A percentile compares a stretch with the other conserved stretches of the same genome.
Conservation (phyloP, 345 rosid genomes). For the Salix viminalis region DNA sequence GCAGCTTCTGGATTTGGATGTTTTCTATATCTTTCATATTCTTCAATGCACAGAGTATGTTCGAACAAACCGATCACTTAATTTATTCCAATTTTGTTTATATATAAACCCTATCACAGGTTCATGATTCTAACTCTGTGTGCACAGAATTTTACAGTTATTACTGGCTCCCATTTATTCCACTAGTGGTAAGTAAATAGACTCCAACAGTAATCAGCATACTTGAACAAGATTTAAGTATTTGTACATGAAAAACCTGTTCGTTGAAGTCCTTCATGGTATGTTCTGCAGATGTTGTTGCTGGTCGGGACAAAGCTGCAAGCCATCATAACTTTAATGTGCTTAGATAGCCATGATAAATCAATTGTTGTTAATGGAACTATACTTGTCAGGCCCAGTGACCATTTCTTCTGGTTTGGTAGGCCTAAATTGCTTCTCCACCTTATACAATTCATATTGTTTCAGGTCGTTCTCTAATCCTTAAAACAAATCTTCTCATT, state of each 20-base stretch:
- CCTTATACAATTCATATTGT: constrained; percentile 50
- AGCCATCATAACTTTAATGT: constrained; percentile 52
- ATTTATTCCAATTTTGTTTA: not conserved
- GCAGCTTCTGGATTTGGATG: constrained; percentile 75
- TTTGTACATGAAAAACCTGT: not conserved
- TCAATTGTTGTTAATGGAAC: constrained; percentile 53
- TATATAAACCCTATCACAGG: not conserved
- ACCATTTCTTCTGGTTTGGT: constrained; percentile 56
- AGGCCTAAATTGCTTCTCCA: constrained; percentile 50
- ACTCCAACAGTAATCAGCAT: not conserved
- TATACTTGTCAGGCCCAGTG: constrained; percentile 58
- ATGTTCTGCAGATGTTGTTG: constrained; percentile 40
- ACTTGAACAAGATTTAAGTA: not conserved
- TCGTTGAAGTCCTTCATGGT: not conserved
- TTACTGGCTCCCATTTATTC: constrained; percentile 78
- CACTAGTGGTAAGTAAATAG: constrained; percentile 51
- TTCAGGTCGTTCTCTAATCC: constrained; percentile 38
- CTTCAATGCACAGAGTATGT: constrained; percentile 63
- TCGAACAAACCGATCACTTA: not conserved
- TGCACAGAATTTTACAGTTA: constrained; percentile 53
- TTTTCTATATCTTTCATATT: constrained; percentile 58
- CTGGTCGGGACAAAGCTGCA: constrained; percentile 56
- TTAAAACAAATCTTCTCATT: not conserved
- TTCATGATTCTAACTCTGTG: not conserved
- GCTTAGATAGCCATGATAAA: constrained; percentile 45